A percentile compares a stretch with the other conserved stretches of the same genome.
Conservation (phyloP, 805 yeast genomes). For the Kodamaea hsintzibuensis region DNA sequence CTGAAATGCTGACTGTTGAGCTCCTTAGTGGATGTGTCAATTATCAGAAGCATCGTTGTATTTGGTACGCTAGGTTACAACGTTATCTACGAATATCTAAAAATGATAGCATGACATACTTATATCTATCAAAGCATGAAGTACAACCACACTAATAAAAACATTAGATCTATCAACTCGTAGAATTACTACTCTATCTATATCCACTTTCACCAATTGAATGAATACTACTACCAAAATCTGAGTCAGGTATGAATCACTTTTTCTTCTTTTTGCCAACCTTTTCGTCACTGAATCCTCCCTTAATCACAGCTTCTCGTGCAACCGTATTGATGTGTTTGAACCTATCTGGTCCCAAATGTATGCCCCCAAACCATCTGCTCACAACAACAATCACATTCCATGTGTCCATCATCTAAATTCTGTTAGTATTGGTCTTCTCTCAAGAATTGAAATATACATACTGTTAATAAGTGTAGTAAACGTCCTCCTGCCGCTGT, state of each 20-base stretch:
- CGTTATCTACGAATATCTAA: no score
- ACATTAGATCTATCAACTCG: no score
- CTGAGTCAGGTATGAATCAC: neutral
- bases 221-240: no score
- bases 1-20: no score
- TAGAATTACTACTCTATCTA: no score
- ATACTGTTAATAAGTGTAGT: slow-evolving; percentile 68
- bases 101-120: no score
- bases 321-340: slow-evolving; percentile 90
- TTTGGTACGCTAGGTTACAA: no score
- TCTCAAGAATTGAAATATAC: slow-evolving; percentile 17
- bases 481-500: slow-evolving; percentile 92
- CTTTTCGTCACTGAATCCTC: slow-evolving; percentile 1
- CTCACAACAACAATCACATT: slow-evolving; percentile 84
- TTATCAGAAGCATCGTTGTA: no score
- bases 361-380: slow-evolving; percentile 92
- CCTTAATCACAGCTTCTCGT: slow-evolving; percentile 64
- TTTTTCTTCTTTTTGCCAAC: slow-evolving; percentile 5
- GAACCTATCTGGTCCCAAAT: slow-evolving; percentile 90
- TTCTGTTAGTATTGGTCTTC: slow-evolving; percentile 25
- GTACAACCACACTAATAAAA: no score
- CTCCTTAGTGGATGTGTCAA: no score
- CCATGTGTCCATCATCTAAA: slow-evolving; percentile 70
- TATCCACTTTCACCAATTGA: no score
- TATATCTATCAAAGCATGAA: no score